Percentiles rank a stretch among this genome's conserved stretches.
These are phyloP conservation scores for Parastagonospora nodorum DNA, from an alignment of 2,329 filamentous ascomycete genomes.

Conservation along the genomic window DNA sequence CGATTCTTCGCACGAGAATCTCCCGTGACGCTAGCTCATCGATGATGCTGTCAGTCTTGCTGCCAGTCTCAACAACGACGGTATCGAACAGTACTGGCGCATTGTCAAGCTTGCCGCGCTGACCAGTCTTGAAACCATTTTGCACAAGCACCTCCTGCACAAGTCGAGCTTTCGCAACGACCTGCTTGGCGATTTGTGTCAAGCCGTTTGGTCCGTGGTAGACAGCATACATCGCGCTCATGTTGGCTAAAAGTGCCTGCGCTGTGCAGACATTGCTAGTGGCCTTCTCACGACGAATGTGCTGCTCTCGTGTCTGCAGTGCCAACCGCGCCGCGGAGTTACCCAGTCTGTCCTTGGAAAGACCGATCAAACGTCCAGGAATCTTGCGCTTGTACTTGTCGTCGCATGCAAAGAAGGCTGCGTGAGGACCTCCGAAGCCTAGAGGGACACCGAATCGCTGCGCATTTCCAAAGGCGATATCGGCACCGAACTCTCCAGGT, in stretches of 20 bases:
- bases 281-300: conserved; percentile 94
- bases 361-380: conserved; percentile 84
- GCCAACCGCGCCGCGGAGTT: conserved; percentile 81
- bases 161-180: conserved; percentile 72
- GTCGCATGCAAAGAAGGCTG: conserved; percentile 90
- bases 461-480: conserved; percentile 91
- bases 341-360: conserved; percentile 88
- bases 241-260: conserved; percentile 91
- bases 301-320: conserved; percentile 91
- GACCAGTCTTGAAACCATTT: conserved; percentile 67
- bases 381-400: conserved; percentile 95
- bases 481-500: conserved; percentile 91
- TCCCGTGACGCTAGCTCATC: conserved; percentile 56
- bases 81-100: conserved; percentile 77
- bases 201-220: conserved; percentile 89
- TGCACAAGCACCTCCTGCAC: conserved; percentile 68
- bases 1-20: conserved; percentile 68
- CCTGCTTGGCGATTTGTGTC: conserved; percentile 79
- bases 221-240: conserved; percentile 91
- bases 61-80: conserved; percentile 64
- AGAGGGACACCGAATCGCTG: conserved; percentile 92
- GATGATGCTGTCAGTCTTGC: conserved; percentile 58
- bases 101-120: conserved; percentile 61
- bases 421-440: conserved; percentile 92
- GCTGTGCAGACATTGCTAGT: conserved; percentile 98